Conservation (phyloP, 2,329 filamentous ascomycete genomes). For the Colletotrichum trifolii region DNA sequence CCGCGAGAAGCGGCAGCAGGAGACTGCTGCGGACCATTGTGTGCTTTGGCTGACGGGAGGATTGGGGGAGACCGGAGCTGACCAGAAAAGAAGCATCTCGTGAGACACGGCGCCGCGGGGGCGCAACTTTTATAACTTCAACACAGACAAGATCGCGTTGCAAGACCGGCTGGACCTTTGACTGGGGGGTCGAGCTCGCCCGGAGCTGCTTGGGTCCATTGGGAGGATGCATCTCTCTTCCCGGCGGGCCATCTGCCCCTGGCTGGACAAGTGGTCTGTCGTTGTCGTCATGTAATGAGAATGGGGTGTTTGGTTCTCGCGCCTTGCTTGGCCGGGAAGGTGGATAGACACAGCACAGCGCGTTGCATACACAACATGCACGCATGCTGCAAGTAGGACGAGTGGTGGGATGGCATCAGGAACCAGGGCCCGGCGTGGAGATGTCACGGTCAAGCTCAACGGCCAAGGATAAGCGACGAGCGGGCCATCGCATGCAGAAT, state of each 20-base stretch:
- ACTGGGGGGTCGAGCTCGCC: background rate
- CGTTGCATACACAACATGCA: background rate
- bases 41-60: slow-evolving; percentile 36
- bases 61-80: slow-evolving; percentile 30
- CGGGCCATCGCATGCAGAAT: slow-evolving; percentile 4
- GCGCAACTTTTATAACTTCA: slow-evolving; percentile 25
- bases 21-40: slow-evolving; percentile 51
- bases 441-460: background rate
- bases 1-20: slow-evolving; percentile 50
- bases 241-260: too few relatives aligned
- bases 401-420: too few relatives aligned
- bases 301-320: background rate
- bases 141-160: slow-evolving; percentile 4
- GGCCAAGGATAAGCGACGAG: background rate
- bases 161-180: background rate
- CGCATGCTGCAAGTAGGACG: background rate
- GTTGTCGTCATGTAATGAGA: slow-evolving; percentile 22
- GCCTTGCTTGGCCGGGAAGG: slow-evolving; percentile 31
- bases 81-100: background rate
- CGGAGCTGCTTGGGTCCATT: background rate
- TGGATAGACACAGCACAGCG: slow-evolving; percentile 7
- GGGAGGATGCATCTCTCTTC: background rate
- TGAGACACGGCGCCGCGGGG: slow-evolving; percentile 4
- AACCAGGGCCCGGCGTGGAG: too few relatives aligned
- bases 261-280: slow-evolving; percentile 3